Evolutionary conservation across 257 asterid species (phyloP), one percentile per base, ranked within the genome.

Genomic region (Plantago major): DNA sequence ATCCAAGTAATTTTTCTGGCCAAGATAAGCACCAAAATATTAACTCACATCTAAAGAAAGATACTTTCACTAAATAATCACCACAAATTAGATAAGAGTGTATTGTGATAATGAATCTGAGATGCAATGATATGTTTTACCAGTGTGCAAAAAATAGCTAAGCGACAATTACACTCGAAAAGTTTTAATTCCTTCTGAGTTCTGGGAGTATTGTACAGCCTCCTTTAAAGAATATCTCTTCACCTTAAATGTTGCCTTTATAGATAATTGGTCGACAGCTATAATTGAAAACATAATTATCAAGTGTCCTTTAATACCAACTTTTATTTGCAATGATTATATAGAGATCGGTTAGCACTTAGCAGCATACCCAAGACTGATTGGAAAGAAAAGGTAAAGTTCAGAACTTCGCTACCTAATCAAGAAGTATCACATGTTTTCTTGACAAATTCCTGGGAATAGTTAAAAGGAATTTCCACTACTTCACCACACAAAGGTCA

Each of bases 1-100:
- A 59, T 92, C 99, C 86, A 92, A 69, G 85, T 92, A 92, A 78
- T 92, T 92, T 84, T 84, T 92, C 99, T 92, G 90, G 67, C 54
- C 48, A 66, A 59, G 51, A 60, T 42, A 47, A 56, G 45, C 67
- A 71, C 19, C 70, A 66, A 65, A 63, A 55, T 70, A 62, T 52
- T 62, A 55, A 67, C 62, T 60, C 48, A n/a, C 57, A 46, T 53
- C 55, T 11, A 30, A 46, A 22, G 54, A 50, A 12, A 33, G 46
- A 47, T 60, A 45, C 47, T 55, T 42, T 64, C 16, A 18, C 30
- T 50, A 71, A 51, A 51, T 40, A 46, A 59, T 45, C 59, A 46
- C 26, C 48, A 53, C 30, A 68, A 43, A n/a, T 60, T 60, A 22
- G 62, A 60, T 19, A 59, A 19, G 58, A 12, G 17, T 4, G 17